Evolutionary conservation across 106 monocot species (phyloP).

Genomic region (Posidonia australis): DNA sequence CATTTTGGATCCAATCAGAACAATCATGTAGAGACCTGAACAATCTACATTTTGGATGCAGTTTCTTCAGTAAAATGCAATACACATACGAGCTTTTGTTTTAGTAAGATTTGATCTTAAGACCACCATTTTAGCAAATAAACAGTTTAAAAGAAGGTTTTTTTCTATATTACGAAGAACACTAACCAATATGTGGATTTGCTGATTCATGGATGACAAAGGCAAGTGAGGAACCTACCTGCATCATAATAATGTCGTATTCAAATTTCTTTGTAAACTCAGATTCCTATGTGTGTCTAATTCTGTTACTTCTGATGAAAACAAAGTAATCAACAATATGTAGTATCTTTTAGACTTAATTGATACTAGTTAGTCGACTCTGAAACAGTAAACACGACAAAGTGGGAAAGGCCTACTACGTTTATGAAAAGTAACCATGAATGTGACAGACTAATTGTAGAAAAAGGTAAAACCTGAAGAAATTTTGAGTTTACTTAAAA

Average conservation of each 20-base stretch:
- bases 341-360: too few relatives aligned
- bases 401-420: too few relatives aligned
- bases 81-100: neutral
- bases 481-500: too few relatives aligned
- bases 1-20: too few relatives aligned
- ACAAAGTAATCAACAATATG: neutral
- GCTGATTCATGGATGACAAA: slow-evolving; percentile 99
- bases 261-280: neutral
- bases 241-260: slow-evolving; percentile 10
- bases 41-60: neutral
- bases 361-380: too few relatives aligned
- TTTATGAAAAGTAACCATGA: too few relatives aligned
- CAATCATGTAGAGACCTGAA: neutral
- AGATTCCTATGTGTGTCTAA: neutral
- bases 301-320: neutral
- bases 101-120: neutral
- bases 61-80: neutral
- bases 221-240: slow-evolving; percentile 92
- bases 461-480: too few relatives aligned
- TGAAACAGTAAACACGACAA: too few relatives aligned
- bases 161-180: neutral
- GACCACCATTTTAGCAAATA: too few relatives aligned
- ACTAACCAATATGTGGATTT: slow-evolving; percentile 94
- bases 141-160: too few relatives aligned
- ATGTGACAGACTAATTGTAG: too few relatives aligned